Conservation (phyloP, 441 rosid species). For the Eugenia klotzschiana region DNA sequence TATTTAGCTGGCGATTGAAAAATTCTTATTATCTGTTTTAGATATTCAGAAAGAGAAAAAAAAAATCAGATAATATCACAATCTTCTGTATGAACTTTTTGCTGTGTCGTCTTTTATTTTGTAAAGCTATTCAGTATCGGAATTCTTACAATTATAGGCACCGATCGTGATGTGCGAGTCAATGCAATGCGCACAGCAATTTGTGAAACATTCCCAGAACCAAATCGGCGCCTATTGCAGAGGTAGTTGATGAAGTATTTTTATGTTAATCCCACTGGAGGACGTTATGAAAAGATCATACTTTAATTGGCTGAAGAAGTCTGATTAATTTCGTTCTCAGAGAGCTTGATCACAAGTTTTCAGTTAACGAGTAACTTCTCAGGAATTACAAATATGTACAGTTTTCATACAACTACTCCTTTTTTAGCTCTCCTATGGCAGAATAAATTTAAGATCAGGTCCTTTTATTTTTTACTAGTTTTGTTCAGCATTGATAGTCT, state of each 20-base stretch:
- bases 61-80: background rate
- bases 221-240: slow-evolving; percentile 91
- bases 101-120: background rate
- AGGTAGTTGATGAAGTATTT: slow-evolving; percentile 32
- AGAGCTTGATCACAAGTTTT: background rate
- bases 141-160: slow-evolving; percentile 32
- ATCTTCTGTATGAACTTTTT: background rate
- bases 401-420: background rate
- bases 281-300: background rate
- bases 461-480: background rate
- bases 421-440: background rate
- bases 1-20: background rate
- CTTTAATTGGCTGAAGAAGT: background rate
- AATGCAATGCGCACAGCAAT: slow-evolving; percentile 81
- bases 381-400: background rate
- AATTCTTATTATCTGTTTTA: background rate
- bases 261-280: background rate
- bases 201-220: slow-evolving; percentile 95
- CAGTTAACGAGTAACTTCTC: background rate
- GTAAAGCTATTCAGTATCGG: background rate
- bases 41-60: background rate
- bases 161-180: slow-evolving; percentile 54
- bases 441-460: background rate
- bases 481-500: background rate
- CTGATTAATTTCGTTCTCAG: background rate